Percentiles rank a stretch among this genome's conserved stretches.
Conservation (phyloP, 2,329 filamentous ascomycete genomes). For the Pseudogymnoascus sp. region DNA sequence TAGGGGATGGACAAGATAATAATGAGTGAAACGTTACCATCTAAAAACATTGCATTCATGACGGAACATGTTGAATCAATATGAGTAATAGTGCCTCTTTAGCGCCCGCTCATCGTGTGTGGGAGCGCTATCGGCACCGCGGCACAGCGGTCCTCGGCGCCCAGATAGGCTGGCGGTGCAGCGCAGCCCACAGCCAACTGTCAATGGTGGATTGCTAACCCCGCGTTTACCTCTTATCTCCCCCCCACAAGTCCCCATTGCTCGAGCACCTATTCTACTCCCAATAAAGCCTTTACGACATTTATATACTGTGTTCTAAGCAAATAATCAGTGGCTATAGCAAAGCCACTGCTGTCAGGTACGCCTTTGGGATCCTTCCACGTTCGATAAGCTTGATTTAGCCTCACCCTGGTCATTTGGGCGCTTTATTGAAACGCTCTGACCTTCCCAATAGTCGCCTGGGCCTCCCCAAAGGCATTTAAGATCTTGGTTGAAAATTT, state of each 20-base stretch:
- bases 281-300: not conserved
- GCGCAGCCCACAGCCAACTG: not conserved
- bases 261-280: not conserved
- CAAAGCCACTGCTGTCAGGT: not conserved
- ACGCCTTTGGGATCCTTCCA: not conserved
- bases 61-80: not conserved
- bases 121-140: not conserved
- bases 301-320: not conserved
- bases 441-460: not conserved
- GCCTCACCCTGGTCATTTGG: not conserved
- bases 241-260: not conserved
- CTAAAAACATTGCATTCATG: not conserved
- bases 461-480: not conserved
- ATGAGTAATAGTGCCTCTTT: not conserved
- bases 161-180: not conserved
- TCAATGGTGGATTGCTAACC: slow-evolving; percentile 2
- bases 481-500: not conserved
- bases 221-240: not conserved
- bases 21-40: not conserved
- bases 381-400: not conserved
- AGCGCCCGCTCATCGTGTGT: no score
- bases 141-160: not conserved
- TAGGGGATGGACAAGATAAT: not conserved
- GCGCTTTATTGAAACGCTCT: not conserved
- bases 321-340: not conserved